Evolutionary conservation across 257 asterid species (phyloP).

Genomic region (Gentiana dahurica): DNA sequence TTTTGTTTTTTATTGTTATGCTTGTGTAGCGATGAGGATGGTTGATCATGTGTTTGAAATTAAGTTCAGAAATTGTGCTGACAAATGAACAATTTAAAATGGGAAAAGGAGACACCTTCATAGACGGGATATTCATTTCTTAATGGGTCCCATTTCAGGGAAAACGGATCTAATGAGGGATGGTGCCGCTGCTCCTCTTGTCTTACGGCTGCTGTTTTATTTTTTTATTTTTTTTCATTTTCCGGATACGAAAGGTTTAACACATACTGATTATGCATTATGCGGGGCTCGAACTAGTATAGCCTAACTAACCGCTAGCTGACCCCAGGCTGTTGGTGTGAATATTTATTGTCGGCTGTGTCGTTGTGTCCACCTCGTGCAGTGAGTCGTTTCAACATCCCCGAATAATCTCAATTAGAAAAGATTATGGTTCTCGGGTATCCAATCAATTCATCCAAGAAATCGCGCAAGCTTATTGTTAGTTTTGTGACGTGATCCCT

Average conservation of each 20-base stretch:
- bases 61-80: constrained; percentile 25
- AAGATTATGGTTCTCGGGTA: too few species aligned
- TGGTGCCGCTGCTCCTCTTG: constrained; percentile 10
- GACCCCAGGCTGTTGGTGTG: constrained; percentile 1
- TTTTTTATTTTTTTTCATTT: background rate
- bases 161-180: constrained; percentile 29
- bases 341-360: background rate
- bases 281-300: too few species aligned
- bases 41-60: constrained; percentile 9
- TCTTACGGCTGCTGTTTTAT: constrained; percentile 1
- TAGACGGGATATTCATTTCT: constrained; percentile 8
- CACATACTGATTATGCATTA: too few species aligned
- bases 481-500: too few species aligned
- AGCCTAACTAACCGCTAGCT: background rate
- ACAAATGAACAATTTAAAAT: constrained; percentile 10
- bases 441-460: too few species aligned
- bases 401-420: too few species aligned
- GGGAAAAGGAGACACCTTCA: background rate
- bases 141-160: constrained; percentile 20
- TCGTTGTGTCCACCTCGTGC: background rate
- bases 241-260: too few species aligned
- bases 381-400: background rate
- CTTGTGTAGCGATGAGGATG: background rate
- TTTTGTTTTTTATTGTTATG: background rate
- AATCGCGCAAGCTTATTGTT: too few species aligned